phyloP scores from a whole-genome alignment of 2,329 filamentous ascomycete species.

The Harringtonia aguacate region DNA sequence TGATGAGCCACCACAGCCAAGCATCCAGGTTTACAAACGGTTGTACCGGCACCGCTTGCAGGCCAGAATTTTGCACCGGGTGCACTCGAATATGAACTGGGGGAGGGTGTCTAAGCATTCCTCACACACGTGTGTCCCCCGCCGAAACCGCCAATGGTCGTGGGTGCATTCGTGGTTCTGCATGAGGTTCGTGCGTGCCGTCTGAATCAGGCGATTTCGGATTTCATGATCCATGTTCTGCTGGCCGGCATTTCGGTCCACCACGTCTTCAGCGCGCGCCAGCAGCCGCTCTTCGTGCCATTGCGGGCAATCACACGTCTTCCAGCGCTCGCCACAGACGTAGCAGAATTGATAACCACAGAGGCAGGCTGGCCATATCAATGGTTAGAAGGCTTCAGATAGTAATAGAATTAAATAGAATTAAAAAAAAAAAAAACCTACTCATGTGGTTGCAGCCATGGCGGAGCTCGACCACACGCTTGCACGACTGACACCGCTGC shows the following conservation, averaged over 20 bases:
- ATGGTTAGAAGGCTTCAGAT: background rate
- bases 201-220: background rate
- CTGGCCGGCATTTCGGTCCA: conserved; percentile 14
- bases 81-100: conserved; percentile 34
- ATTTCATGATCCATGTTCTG: background rate
- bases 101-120: conserved; percentile 29
- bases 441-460: conserved; percentile 49
- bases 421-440: conserved; percentile 26
- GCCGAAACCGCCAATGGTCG: conserved; percentile 21
- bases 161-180: conserved; percentile 30
- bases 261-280: conserved; percentile 20
- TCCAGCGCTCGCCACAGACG: conserved; percentile 30
- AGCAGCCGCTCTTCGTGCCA: conserved; percentile 27
- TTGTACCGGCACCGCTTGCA: conserved; percentile 37
- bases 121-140: conserved; percentile 27
- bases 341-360: conserved; percentile 41
- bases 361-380: conserved; percentile 24
- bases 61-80: conserved; percentile 29
- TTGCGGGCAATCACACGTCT: conserved; percentile 23
- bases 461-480: conserved; percentile 33
- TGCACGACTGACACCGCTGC: conserved; percentile 38
- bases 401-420: too few relatives aligned
- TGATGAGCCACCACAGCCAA: too few relatives aligned
- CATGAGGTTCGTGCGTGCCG: conserved; percentile 13
- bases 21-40: background rate